Percentiles rank a stretch among this genome's conserved stretches.
Conservation (phyloP, 2,329 filamentous ascomycete genomes). For the Moelleriella libera region DNA sequence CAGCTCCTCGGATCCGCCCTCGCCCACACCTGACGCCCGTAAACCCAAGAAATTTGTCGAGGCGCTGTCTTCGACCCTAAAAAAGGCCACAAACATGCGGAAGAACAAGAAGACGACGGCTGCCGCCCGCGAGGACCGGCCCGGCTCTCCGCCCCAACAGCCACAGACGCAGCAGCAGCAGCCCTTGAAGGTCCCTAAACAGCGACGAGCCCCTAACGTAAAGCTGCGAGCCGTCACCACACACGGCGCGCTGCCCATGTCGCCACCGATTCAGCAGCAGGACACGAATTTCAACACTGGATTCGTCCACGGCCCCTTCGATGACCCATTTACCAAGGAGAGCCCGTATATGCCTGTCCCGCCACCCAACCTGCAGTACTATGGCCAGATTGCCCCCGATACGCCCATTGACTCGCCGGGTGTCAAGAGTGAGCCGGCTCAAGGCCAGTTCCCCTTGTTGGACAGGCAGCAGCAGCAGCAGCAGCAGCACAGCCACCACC, state of each 20-base stretch:
- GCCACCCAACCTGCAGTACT: conserved; percentile 14
- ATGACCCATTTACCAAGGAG: conserved; percentile 22
- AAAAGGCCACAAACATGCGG: conserved; percentile 22
- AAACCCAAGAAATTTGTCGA: conserved; percentile 26
- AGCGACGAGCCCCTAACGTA: conserved; percentile 8
- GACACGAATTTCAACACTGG: conserved; percentile 10
- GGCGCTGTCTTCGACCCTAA: conserved; percentile 24
- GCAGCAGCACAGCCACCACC: conserved; percentile 10
- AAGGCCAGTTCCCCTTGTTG: conserved; percentile 11
- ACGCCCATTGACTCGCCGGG: conserved; percentile 25
- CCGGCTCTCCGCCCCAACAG: not conserved
- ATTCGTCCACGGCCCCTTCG: conserved; percentile 22
- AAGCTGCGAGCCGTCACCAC: conserved; percentile 9
- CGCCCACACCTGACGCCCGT: conserved; percentile 16
- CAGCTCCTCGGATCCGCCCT: conserved; percentile 15
- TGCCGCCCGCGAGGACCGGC: not conserved
- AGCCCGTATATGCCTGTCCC: conserved; percentile 10
- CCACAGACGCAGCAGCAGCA: not conserved
- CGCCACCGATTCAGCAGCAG: conserved; percentile 13
- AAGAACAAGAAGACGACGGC: conserved; percentile 13
- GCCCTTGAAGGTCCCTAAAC: conserved; percentile 18
- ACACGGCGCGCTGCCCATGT: conserved; percentile 8
- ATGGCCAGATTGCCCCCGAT: conserved; percentile 16
- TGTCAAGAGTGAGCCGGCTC: conserved; percentile 15
- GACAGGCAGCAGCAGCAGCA: conserved; percentile 9